Conservation (phyloP, 176 grass and related monocot genomes). For the Oryza australiensis region DNA sequence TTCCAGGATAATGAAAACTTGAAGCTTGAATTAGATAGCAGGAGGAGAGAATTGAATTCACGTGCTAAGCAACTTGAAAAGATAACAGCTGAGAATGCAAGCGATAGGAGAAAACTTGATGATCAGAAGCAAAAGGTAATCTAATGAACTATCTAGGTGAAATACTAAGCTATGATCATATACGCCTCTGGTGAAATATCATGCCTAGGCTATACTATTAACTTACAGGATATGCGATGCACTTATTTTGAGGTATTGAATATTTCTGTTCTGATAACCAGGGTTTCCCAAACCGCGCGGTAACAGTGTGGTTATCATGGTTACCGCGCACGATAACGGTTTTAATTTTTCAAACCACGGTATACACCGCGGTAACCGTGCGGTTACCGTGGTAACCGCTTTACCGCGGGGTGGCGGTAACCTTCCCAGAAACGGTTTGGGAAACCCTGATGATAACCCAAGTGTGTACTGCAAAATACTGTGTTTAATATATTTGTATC, state of each 20-base stretch:
- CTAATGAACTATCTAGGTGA: slow-evolving; percentile 18
- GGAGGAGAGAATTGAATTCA: slow-evolving; percentile 59
- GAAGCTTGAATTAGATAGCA: slow-evolving; percentile 74
- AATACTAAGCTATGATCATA: slow-evolving; percentile 10
- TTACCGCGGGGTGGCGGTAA: no score
- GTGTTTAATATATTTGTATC: background rate
- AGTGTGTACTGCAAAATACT: slow-evolving; percentile 1
- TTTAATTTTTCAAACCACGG: no score
- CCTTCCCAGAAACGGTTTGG: no score
- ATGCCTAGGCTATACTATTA: slow-evolving; percentile 20
- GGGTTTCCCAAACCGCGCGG: no score
- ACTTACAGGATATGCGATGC: background rate
- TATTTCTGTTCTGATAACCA: slow-evolving; percentile 7
- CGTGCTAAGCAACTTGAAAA: slow-evolving; percentile 66
- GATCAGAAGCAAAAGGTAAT: slow-evolving; percentile 79
- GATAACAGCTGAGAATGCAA: slow-evolving; percentile 63
- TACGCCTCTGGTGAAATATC: background rate
- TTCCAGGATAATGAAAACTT: slow-evolving; percentile 77
- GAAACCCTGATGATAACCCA: slow-evolving; percentile 7
- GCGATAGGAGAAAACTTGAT: slow-evolving; percentile 64
- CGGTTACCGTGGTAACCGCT: no score
- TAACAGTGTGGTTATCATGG: no score
- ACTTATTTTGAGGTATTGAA: slow-evolving; percentile 24
- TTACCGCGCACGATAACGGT: no score
- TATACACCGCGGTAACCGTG: no score